Evolutionary conservation across 2,329 filamentous ascomycete genomes (phyloP).

Genomic region (Hirsutella thompsonii): DNA sequence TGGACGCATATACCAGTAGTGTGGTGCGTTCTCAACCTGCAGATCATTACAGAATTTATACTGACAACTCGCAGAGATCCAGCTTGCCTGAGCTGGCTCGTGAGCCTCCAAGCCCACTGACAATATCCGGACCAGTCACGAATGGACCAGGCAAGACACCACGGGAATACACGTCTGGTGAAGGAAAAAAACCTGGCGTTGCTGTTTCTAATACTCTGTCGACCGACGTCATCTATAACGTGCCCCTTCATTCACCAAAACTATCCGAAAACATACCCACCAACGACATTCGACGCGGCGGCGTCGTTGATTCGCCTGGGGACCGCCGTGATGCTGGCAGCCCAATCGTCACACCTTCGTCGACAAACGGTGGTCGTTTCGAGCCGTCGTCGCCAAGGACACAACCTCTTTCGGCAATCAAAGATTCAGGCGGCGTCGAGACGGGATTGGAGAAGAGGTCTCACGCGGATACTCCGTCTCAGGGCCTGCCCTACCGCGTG

Average conservation of each 20-base stretch:
- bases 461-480: too few species aligned
- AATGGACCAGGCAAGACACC: not conserved
- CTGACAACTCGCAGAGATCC: not conserved
- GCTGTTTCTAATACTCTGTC: constrained; percentile 15
- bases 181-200: constrained; percentile 3
- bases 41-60: not conserved
- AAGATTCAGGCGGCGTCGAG: too few species aligned
- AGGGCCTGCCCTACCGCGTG: too few species aligned
- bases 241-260: constrained; percentile 14
- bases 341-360: too few species aligned
- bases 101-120: not conserved
- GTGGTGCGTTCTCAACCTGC: constrained; percentile 13
- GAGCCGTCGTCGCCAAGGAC: too few species aligned
- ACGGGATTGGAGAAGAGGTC: too few species aligned
- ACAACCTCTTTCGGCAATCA: too few species aligned
- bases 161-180: not conserved
- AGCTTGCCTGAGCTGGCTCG: not conserved
- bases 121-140: not conserved
- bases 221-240: constrained; percentile 19
- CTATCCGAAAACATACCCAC: constrained; percentile 14
- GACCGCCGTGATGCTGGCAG: too few species aligned
- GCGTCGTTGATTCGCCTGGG: constrained; percentile 1
- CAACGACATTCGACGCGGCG: constrained; percentile 4
- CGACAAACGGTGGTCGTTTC: too few species aligned
- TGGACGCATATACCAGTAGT: constrained; percentile 43